A percentile compares a stretch with the other conserved stretches of the same genome.
Conservation (phyloP, 2,329 filamentous ascomycete species). For the Fusarium tuaranense region DNA sequence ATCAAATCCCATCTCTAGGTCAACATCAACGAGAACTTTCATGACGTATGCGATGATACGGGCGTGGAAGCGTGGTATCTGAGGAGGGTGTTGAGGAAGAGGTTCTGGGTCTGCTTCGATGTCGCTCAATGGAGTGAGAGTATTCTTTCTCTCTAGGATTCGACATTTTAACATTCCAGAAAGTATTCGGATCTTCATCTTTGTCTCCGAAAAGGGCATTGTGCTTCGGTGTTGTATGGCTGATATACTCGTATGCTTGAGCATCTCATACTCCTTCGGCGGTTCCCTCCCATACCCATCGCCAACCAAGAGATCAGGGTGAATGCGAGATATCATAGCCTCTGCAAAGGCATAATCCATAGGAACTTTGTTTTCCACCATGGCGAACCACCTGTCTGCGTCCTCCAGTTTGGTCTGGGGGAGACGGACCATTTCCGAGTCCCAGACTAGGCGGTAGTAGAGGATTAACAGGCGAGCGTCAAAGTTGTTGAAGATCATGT, state of each 20-base stretch:
- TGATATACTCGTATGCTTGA: slow-evolving; percentile 14
- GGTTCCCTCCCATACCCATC: neutral
- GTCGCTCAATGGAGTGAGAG: neutral
- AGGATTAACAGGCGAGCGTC: slow-evolving; percentile 6
- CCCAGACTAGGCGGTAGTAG: slow-evolving; percentile 27
- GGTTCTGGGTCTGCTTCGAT: neutral
- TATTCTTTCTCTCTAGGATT: neutral
- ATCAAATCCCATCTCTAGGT: slow-evolving; percentile 3
- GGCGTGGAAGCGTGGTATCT: slow-evolving; percentile 2
- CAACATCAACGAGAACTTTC: slow-evolving; percentile 15
- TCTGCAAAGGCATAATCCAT: neutral
- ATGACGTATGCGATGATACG: slow-evolving; percentile 15
- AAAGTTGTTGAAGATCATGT: slow-evolving; percentile 4
- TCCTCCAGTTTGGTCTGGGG: neutral
- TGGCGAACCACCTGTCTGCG: slow-evolving; percentile 15
- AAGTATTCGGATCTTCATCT: neutral
- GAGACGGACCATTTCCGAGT: neutral
- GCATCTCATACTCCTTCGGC: slow-evolving; percentile 6
- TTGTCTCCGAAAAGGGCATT: neutral
- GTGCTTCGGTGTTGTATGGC: slow-evolving; percentile 25
- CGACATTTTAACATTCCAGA: slow-evolving; percentile 11
- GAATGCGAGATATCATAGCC: neutral
- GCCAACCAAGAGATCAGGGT: neutral
- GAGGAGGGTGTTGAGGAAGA: neutral
- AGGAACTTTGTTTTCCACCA: neutral